Conservation (phyloP, 352 stramenopile genomes). For the Phytophthora pinifolia region DNA sequence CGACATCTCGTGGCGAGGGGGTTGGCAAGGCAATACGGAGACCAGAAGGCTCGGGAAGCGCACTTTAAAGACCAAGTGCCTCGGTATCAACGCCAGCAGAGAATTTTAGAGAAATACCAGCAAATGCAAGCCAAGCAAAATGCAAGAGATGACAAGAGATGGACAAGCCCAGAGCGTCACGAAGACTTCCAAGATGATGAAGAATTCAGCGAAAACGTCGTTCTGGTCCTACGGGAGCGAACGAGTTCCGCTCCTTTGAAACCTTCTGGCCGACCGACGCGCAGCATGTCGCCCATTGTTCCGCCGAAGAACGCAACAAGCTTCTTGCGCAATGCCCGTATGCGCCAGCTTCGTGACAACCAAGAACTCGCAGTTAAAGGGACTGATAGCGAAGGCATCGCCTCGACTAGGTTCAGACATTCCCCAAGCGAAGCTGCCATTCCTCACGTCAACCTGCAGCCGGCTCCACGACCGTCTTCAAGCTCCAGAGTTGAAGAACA, state of each 20-base stretch:
- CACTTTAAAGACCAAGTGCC: conserved; percentile 24
- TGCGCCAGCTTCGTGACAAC: conserved; percentile 28
- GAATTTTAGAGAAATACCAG: conserved; percentile 34
- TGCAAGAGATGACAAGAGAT: neutral
- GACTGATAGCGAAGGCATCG: neutral
- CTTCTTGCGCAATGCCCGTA: conserved; percentile 21
- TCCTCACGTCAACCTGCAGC: conserved; percentile 1
- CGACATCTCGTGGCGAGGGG: conserved; percentile 36
- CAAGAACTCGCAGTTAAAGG: conserved; percentile 4
- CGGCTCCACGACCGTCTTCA: conserved; percentile 6
- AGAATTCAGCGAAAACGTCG: conserved; percentile 20
- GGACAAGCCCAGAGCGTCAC: conserved; percentile 1
- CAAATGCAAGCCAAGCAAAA: conserved; percentile 10
- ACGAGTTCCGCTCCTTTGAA: conserved; percentile 14
- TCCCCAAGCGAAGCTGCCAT: conserved; percentile 21
- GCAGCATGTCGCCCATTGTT: conserved; percentile 17
- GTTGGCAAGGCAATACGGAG: conserved; percentile 31
- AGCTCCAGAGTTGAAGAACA: neutral
- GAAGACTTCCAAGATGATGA: conserved; percentile 10
- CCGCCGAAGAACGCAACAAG: conserved; percentile 15
- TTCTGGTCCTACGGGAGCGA: conserved; percentile 19
- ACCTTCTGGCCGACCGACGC: conserved; percentile 1
- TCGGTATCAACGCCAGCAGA: conserved; percentile 28
- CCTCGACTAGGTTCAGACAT: conserved; percentile 2
- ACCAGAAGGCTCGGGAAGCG: conserved; percentile 32